Percentiles rank a stretch among this genome's conserved stretches.
phyloP scores from a whole-genome alignment of 495 filamentous ascomycete genomes.

The Aspergillus sclerotioniger region DNA sequence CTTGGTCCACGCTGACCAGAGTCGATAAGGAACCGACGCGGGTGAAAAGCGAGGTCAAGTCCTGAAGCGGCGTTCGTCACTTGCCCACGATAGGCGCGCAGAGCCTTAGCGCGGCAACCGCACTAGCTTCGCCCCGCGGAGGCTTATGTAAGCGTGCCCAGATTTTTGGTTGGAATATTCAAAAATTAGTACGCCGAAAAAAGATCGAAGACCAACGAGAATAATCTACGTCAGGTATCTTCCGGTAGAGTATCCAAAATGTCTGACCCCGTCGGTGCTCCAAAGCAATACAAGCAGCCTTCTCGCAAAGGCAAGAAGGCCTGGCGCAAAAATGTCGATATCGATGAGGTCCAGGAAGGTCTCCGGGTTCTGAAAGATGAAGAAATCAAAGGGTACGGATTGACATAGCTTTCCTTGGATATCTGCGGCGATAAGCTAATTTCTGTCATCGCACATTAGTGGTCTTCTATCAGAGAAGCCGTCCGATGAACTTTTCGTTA shows the following conservation, averaged over 20 bases:
- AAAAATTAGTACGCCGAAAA: conserved; percentile 25
- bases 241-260: conserved; percentile 24
- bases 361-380: conserved; percentile 82
- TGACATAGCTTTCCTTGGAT: background rate
- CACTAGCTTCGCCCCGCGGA: conserved; percentile 25
- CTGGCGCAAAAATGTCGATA: conserved; percentile 96
- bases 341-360: conserved; percentile 78
- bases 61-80: conserved; percentile 8
- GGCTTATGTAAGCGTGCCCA: conserved; percentile 35
- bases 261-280: conserved; percentile 43
- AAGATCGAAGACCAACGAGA: conserved; percentile 15
- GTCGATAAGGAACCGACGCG: conserved; percentile 16
- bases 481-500: conserved; percentile 74
- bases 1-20: conserved; percentile 11
- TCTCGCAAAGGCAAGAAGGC: conserved; percentile 97
- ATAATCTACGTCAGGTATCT: background rate
- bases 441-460: conserved; percentile 40
- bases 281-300: conserved; percentile 69
- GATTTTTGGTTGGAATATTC: conserved; percentile 31
- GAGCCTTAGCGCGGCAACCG: conserved; percentile 23
- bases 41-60: conserved; percentile 18
- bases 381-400: conserved; percentile 76
- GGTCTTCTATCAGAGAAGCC: conserved; percentile 77
- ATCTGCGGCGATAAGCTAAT: conserved; percentile 6
- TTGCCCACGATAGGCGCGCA: conserved; percentile 22